These are phyloP conservation scores for Stagonosporopsis rhizophila DNA, from an alignment of 2,329 filamentous ascomycete species.

Conservation along the genomic window DNA sequence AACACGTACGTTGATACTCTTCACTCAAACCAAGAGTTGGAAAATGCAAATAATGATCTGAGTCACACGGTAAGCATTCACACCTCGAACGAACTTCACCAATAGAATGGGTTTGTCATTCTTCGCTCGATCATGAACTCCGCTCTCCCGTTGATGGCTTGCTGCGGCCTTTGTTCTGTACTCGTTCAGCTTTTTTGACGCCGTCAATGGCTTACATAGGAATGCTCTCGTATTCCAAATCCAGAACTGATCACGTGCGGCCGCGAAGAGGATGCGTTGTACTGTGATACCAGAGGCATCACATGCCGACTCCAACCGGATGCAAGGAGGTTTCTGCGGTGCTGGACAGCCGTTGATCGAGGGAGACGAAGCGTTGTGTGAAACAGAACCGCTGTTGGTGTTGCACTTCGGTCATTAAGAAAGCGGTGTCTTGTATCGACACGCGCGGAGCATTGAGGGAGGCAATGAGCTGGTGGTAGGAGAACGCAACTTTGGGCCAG, in stretches of 20 bases:
- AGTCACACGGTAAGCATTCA: background rate
- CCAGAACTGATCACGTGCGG: conserved; percentile 27
- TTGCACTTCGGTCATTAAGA: conserved; percentile 39
- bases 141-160: background rate
- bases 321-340: conserved; percentile 36
- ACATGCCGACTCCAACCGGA: conserved; percentile 28
- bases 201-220: conserved; percentile 39
- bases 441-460: conserved; percentile 17
- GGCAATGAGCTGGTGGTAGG: conserved; percentile 12
- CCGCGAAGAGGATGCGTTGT: conserved; percentile 21
- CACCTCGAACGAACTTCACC: background rate
- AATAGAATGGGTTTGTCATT: conserved; percentile 9
- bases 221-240: conserved; percentile 27
- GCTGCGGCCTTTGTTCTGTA: conserved; percentile 10
- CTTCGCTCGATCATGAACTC: conserved; percentile 13
- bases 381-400: conserved; percentile 36
- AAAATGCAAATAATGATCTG: background rate
- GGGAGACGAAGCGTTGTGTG: conserved; percentile 26
- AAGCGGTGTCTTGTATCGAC: conserved; percentile 23
- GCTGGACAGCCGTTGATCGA: conserved; percentile 23
- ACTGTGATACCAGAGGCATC: conserved; percentile 33
- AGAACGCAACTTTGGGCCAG: conserved; percentile 9
- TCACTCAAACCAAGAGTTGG: background rate
- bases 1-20: background rate
- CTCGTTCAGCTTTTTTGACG: conserved; percentile 11